Conservation (phyloP, 345 rosid genomes). For the Cardiospermum halicacabum region DNA sequence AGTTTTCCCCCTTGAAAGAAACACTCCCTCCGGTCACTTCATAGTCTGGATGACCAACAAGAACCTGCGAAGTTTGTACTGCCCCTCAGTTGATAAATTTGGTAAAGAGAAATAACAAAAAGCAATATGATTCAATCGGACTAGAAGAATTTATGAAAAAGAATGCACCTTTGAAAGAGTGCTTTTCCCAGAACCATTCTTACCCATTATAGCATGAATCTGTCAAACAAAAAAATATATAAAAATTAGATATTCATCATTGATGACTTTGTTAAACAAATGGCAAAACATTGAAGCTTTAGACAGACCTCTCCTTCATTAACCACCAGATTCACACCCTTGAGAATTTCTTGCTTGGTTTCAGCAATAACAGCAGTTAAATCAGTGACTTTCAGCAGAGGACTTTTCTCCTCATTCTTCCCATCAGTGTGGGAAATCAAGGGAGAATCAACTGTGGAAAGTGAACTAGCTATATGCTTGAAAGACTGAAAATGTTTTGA, state of each 20-base stretch:
- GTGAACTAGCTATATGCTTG: constrained; percentile 16
- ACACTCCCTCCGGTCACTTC: constrained; percentile 88
- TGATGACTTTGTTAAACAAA: background rate
- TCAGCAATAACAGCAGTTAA: constrained; percentile 77
- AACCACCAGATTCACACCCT: constrained; percentile 69
- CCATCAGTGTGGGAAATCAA: constrained; percentile 22
- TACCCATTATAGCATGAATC: constrained; percentile 97
- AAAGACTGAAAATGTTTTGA: constrained; percentile 2
- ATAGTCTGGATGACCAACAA: constrained; percentile 94
- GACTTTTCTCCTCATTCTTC: constrained; percentile 29
- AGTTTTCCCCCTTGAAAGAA: constrained; percentile 68
- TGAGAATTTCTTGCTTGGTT: constrained; percentile 77
- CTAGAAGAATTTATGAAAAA: background rate
- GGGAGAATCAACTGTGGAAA: constrained; percentile 27
- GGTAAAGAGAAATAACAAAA: background rate
- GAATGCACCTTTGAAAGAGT: constrained; percentile 74
- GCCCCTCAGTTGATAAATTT: background rate
- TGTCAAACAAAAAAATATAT: constrained; percentile 19
- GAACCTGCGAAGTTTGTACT: constrained; percentile 47
- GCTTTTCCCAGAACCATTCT: constrained; percentile 98
- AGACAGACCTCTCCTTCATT: constrained; percentile 79
- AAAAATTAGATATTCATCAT: constrained; percentile 1
- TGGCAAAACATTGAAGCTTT: background rate
- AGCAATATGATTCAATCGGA: background rate
- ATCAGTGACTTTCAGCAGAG: constrained; percentile 75